Percentiles rank a stretch among this genome's conserved stretches.
Conservation (phyloP, 2,329 filamentous ascomycete genomes). For the Lachnellula subtilissima region DNA sequence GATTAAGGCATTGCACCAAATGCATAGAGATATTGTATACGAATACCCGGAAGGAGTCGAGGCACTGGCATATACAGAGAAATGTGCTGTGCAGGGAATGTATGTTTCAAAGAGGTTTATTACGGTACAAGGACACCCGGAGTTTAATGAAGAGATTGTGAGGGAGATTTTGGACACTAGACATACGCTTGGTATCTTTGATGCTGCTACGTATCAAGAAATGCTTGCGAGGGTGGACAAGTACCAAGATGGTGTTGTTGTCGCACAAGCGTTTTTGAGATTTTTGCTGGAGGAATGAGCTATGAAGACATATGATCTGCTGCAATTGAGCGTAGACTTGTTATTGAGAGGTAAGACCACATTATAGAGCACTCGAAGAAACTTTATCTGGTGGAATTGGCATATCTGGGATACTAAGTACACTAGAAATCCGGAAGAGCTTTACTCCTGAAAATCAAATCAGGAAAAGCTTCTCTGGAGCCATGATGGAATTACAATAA, state of each 20-base stretch:
- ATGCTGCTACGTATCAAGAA: slow-evolving; percentile 63
- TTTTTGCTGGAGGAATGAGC: slow-evolving; percentile 59
- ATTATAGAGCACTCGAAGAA: no score
- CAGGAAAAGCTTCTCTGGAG: neutral
- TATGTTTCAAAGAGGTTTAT: slow-evolving; percentile 63
- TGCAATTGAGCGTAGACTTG: slow-evolving; percentile 12
- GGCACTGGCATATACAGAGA: slow-evolving; percentile 57
- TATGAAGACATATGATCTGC: slow-evolving; percentile 1
- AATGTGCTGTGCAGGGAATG: slow-evolving; percentile 76
- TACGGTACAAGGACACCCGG: slow-evolving; percentile 81
- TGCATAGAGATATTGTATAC: slow-evolving; percentile 76
- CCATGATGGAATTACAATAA: neutral
- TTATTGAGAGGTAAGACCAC: neutral
- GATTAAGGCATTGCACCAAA: slow-evolving; percentile 67
- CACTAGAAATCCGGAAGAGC: neutral
- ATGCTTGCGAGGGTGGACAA: slow-evolving; percentile 60
- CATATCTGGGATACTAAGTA: no score
- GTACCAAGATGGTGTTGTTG: slow-evolving; percentile 73
- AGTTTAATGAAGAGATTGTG: slow-evolving; percentile 71
- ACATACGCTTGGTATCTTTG: slow-evolving; percentile 62
- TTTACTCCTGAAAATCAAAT: neutral
- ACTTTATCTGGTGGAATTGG: no score
- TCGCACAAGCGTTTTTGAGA: slow-evolving; percentile 68
- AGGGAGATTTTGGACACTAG: slow-evolving; percentile 61
- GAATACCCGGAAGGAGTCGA: slow-evolving; percentile 57